Percentiles rank a stretch among this genome's conserved stretches.
Conservation (phyloP, 108 stramenopile genomes). For the Skeletonema marinoi region DNA sequence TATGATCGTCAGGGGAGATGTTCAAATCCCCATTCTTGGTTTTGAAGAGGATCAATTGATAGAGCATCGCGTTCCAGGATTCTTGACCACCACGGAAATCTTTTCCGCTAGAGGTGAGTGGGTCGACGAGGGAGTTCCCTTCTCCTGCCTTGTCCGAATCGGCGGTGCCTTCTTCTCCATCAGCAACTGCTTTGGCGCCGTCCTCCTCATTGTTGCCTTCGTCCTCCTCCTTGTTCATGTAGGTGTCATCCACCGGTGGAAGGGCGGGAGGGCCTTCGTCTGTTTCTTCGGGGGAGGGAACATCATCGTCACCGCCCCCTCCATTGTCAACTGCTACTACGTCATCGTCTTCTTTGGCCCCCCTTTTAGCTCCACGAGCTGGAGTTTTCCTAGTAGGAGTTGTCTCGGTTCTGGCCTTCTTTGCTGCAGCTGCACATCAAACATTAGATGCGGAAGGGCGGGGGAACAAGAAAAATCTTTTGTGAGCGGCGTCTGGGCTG, state of each 20-base stretch:
- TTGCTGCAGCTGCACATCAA: not conserved
- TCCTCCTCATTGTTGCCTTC: not conserved
- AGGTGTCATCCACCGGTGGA: not conserved
- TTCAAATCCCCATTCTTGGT: constrained; percentile 38
- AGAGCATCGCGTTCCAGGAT: constrained; percentile 49
- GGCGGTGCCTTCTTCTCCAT: not conserved
- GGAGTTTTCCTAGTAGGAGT: not conserved
- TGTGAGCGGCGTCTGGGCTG: not conserved
- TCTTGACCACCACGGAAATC: constrained; percentile 17
- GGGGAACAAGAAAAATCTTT: not conserved
- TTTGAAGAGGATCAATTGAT: constrained; percentile 40
- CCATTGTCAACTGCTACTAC: not conserved
- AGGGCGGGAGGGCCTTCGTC: not conserved
- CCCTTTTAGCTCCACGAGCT: not conserved
- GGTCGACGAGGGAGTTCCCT: not conserved
- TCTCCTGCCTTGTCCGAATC: not conserved
- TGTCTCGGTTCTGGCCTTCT: not conserved
- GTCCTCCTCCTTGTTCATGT: not conserved
- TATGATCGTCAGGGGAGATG: constrained; percentile 18
- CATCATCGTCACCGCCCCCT: not conserved
- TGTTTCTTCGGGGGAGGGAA: not conserved
- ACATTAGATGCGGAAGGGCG: not conserved
- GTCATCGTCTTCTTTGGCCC: constrained; percentile 1
- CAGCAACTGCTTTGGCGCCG: not conserved
- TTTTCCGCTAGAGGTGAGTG: constrained; percentile 1